Conservation (phyloP, 495 filamentous ascomycete species). For the Aspergillus hancockii region DNA sequence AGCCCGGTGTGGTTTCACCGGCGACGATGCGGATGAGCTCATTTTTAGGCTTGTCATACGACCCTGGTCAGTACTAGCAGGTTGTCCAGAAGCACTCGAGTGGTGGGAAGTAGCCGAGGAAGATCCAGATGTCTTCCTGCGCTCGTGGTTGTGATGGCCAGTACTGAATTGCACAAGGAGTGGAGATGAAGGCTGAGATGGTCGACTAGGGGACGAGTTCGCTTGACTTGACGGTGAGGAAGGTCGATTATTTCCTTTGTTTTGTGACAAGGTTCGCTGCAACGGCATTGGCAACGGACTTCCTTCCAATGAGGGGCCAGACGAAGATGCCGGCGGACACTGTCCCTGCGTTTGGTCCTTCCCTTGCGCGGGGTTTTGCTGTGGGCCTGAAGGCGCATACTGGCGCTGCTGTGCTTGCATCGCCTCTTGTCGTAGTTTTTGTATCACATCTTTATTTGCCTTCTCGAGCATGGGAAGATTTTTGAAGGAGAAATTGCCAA, state of each 20-base stretch:
- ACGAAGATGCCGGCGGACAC: conserved; percentile 36
- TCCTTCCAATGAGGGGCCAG: conserved; percentile 72
- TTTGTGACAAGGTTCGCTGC: conserved; percentile 81
- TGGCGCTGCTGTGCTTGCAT: conserved; percentile 63
- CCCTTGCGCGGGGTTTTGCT: conserved; percentile 7
- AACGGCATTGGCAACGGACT: conserved; percentile 83
- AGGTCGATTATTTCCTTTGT: conserved; percentile 71
- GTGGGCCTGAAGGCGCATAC: conserved; percentile 14
- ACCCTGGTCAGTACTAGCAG: conserved; percentile 64
- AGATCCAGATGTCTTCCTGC: conserved; percentile 81
- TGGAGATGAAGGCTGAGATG: conserved; percentile 92
- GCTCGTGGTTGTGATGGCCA: conserved; percentile 66
- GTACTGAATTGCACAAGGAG: conserved; percentile 90
- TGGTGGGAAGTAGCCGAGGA: conserved; percentile 82
- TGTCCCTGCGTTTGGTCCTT: conserved; percentile 7
- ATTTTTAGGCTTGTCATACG: conserved; percentile 54
- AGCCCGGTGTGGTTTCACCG: conserved; percentile 69
- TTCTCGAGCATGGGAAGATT: conserved; percentile 96
- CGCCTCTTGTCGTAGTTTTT: conserved; percentile 89
- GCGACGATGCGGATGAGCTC: conserved; percentile 68
- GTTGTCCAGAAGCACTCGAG: conserved; percentile 69
- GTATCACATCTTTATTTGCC: conserved; percentile 97
- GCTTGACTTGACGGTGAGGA: conserved; percentile 82
- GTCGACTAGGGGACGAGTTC: conserved; percentile 82
- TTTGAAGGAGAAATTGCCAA: conserved; percentile 95